Conservation (phyloP, 305 asterid species). For the Lippia alba region DNA sequence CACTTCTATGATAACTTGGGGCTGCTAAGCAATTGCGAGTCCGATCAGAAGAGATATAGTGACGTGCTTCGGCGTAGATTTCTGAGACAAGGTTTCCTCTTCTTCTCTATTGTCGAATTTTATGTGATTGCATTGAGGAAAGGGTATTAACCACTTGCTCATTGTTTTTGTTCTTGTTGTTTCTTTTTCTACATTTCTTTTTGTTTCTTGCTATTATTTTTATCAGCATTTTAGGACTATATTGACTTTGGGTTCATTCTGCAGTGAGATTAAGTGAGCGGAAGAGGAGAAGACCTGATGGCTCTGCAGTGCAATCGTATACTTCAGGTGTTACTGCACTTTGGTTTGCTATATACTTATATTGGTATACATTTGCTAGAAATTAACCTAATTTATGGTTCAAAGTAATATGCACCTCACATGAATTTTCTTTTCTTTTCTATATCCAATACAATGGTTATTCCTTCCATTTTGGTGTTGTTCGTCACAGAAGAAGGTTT, state of each 20-base stretch:
- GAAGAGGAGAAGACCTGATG: constrained; percentile 58
- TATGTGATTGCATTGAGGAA: constrained; percentile 1
- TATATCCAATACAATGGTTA: constrained; percentile 7
- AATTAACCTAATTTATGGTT: constrained; percentile 1
- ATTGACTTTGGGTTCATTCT: constrained; percentile 30
- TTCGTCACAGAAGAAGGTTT: not conserved
- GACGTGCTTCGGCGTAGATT: constrained; percentile 88
- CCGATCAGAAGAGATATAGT: constrained; percentile 49
- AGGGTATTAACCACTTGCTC: constrained; percentile 12
- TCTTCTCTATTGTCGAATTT: constrained; percentile 10
- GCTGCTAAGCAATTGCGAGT: constrained; percentile 46
- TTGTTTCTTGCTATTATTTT: constrained; percentile 16
- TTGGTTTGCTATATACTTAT: constrained; percentile 2
- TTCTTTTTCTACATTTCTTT: constrained; percentile 8
- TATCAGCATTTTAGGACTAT: constrained; percentile 1
- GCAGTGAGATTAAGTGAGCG: constrained; percentile 79
- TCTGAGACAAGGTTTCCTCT: constrained; percentile 83
- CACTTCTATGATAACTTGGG: constrained; percentile 87
- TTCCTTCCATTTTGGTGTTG: constrained; percentile 8
- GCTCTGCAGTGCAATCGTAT: constrained; percentile 37
- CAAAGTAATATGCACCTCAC: constrained; percentile 3
- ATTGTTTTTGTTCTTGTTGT: constrained; percentile 25
- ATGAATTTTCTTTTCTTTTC: constrained; percentile 1
- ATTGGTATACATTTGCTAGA: constrained; percentile 7
- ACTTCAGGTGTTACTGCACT: constrained; percentile 57